Conservation (phyloP, 2,329 filamentous ascomycete genomes). For the Botrytis fragariae region DNA sequence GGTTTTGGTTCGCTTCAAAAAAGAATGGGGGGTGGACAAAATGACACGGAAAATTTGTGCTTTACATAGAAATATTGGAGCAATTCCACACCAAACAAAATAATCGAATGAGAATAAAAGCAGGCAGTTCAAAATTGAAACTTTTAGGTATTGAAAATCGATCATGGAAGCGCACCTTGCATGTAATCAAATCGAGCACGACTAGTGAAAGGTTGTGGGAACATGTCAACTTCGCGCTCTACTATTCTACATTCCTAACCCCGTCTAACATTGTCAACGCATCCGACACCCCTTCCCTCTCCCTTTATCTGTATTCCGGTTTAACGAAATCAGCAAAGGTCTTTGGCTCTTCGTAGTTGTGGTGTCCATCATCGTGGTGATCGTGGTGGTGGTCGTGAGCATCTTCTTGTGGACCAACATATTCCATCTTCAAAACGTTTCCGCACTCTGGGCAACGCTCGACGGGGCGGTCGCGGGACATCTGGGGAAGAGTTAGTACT, state of each 20-base stretch:
- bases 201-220: conserved; percentile 1
- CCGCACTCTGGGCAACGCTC: conserved; percentile 98
- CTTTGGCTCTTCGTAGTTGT: conserved; percentile 78
- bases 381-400: conserved; percentile 56
- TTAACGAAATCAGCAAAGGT: conserved; percentile 95
- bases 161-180: conserved; percentile 3
- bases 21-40: conserved; percentile 10
- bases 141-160: not conserved
- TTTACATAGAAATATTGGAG: conserved; percentile 11
- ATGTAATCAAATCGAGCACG: conserved; percentile 6
- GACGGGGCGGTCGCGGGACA: conserved; percentile 83
- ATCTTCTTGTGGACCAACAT: conserved; percentile 75
- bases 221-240: conserved; percentile 16
- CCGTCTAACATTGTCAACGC: not conserved
- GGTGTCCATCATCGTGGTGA: conserved; percentile 49
- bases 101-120: conserved; percentile 6
- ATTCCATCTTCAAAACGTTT: conserved; percentile 96
- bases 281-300: not conserved
- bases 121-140: not conserved
- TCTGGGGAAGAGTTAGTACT: conserved; percentile 46
- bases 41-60: conserved; percentile 8
- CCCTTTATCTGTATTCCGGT: conserved; percentile 80
- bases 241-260: conserved; percentile 10
- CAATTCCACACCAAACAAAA: conserved; percentile 12
- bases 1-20: conserved; percentile 15